Conservation (phyloP, 768 basidiomycete species). For the Phlebiopsis flavidoalba region DNA sequence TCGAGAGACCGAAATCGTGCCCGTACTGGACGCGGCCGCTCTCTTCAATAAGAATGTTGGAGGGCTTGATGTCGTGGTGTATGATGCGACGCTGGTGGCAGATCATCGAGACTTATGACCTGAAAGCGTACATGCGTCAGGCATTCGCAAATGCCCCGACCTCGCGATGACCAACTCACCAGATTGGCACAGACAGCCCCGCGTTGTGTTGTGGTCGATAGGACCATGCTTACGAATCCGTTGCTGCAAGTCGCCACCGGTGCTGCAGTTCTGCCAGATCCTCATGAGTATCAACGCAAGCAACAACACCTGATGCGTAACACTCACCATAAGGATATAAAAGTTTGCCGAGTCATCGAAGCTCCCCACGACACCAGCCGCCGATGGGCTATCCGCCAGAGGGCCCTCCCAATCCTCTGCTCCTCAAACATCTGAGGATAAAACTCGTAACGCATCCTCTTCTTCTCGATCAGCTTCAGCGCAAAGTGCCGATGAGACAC, state of each 20-base stretch:
- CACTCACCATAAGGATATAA: constrained; percentile 5
- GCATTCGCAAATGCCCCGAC: background rate
- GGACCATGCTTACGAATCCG: background rate
- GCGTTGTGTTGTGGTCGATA: background rate
- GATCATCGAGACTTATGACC: constrained; percentile 8
- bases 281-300: background rate
- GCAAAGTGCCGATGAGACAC: background rate
- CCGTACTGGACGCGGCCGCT: background rate
- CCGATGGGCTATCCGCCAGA: background rate
- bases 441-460: background rate
- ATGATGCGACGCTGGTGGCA: constrained; percentile 38
- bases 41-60: constrained; percentile 28
- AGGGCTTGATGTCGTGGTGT: constrained; percentile 94
- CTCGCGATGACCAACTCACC: background rate
- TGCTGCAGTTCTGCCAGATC: background rate
- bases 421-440: constrained; percentile 4
- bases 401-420: background rate
- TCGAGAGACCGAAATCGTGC: constrained; percentile 10
- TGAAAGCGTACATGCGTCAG: background rate
- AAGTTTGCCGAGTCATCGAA: constrained; percentile 7
- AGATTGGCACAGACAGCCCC: background rate
- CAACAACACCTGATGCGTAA: background rate
- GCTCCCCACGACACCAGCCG: constrained; percentile 7
- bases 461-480: constrained; percentile 7
- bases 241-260: background rate